Base-by-base conservation (phyloP, 2,329 filamentous ascomycete species). In the Juglanconis juglandina region DNA sequence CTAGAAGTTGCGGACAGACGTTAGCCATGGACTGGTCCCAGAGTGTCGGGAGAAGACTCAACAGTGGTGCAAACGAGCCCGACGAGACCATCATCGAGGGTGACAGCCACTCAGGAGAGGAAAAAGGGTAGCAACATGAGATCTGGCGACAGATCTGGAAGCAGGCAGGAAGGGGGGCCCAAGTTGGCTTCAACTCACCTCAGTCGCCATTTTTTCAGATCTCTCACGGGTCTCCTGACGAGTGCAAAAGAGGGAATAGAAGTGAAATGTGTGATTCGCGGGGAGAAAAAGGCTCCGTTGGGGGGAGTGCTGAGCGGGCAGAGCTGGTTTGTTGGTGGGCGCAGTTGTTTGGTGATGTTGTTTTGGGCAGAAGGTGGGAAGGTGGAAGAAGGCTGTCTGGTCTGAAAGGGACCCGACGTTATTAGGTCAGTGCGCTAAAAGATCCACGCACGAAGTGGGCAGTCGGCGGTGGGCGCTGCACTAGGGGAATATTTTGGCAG, bases 141-240 rank as follows among this genome's bases (percentile, higher is more conserved):
- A 46, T 46, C 42, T 53, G 41, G 32, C 17, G 34, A 17, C 9
- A 53, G 34, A 53, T 33, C 42, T 56, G 44, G 47, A 33, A 32
- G 14, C 33, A 39, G 42, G 55, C 41, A 41, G 41, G 41, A 47
- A 51, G 46, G 51, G 37, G 49, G 56, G 56, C 47, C 34, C 32
- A 44, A 35, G 39, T 53, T 37, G 10, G 24, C 44, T 33, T 56
- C 48, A 44, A 60, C 69, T 59, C 66, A 72, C 70, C 64, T 72
- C 70, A 65, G 65, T 69, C 61, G 70, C 68, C 70, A 72, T 72
- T 64, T 69, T 63, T 59, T 62, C 37, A 35, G 61, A 44, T 56
- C 35, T 64, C 53, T 50, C 63, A 57, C 52, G 39, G 61, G 64
- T 58, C 65, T 47, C 53, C 57, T 58, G 52, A 61, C 48, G 56